phyloP scores from a whole-genome alignment of 139 green algal species.

The Spirogloea muscicola region DNA sequence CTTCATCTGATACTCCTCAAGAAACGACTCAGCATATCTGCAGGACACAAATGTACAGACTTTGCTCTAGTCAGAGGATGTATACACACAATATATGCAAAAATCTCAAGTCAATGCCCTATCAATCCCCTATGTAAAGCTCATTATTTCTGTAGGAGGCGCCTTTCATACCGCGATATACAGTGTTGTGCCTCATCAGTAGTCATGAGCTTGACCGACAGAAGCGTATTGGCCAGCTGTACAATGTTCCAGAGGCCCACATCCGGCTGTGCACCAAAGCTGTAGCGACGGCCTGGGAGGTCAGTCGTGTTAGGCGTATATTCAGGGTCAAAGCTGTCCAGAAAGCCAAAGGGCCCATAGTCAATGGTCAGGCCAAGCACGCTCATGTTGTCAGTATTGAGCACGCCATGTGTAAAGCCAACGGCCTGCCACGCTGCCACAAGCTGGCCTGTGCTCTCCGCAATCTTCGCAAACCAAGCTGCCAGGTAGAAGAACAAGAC shows the following conservation, averaged over 20 bases:
- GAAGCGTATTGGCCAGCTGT: slow-evolving; percentile 43
- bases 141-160: too few species aligned
- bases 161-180: slow-evolving; percentile 31
- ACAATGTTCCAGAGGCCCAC: slow-evolving; percentile 51
- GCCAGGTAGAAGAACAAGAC: too few species aligned
- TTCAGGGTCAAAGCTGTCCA: slow-evolving; percentile 85
- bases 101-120: too few species aligned
- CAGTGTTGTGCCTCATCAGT: slow-evolving; percentile 27
- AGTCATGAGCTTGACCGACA: slow-evolving; percentile 22
- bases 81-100: too few species aligned
- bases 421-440: slow-evolving; percentile 77
- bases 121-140: too few species aligned
- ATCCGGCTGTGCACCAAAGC: slow-evolving; percentile 44
- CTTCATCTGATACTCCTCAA: slow-evolving; percentile 9
- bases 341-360: slow-evolving; percentile 71
- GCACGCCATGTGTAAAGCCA: slow-evolving; percentile 64
- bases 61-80: too few species aligned
- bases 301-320: slow-evolving; percentile 95
- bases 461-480: slow-evolving; percentile 55
- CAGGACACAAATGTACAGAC: neutral
- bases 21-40: slow-evolving; percentile 37
- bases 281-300: slow-evolving; percentile 38
- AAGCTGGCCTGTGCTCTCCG: slow-evolving; percentile 66
- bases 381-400: slow-evolving; percentile 98
- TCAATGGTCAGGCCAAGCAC: slow-evolving; percentile 73